These are phyloP conservation scores for Ustilago loliicola DNA, from an alignment of 1,284 basidiomycete genomes.

Conservation along the genomic window DNA sequence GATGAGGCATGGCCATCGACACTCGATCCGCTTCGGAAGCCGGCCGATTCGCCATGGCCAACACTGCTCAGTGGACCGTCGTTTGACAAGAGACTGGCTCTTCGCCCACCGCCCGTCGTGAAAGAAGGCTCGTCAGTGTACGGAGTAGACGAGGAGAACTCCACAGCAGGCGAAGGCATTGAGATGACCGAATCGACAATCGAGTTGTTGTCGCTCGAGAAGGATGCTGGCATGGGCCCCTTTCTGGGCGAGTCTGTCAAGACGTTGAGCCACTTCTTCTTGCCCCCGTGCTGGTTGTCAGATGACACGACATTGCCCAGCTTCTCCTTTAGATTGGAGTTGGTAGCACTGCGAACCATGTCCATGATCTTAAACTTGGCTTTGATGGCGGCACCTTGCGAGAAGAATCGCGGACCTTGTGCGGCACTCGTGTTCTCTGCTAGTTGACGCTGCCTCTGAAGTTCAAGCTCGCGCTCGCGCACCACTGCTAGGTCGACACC, in stretches of 20 bases:
- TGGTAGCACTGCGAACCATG: conserved; percentile 50
- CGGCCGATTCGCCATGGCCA: conserved; percentile 17
- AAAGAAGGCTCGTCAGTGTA: conserved; percentile 15
- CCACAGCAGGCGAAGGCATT: conserved; percentile 17
- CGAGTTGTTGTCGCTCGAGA: conserved; percentile 32
- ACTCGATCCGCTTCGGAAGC: conserved; percentile 10
- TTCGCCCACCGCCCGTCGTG: conserved; percentile 9
- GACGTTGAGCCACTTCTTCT: conserved; percentile 44
- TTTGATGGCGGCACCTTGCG: conserved; percentile 61
- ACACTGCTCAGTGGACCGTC: conserved; percentile 19
- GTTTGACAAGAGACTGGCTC: conserved; percentile 26
- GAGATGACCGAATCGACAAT: conserved; percentile 29
- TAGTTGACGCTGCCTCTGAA: conserved; percentile 35
- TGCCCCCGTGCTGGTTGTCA: conserved; percentile 19
- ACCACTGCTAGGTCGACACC: conserved; percentile 21
- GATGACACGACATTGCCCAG: conserved; percentile 20
- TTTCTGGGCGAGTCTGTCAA: conserved; percentile 31
- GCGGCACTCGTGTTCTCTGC: conserved; percentile 57
- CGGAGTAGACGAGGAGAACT: conserved; percentile 2
- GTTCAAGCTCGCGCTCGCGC: conserved; percentile 37
- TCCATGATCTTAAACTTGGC: conserved; percentile 58
- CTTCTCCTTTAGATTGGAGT: conserved; percentile 46
- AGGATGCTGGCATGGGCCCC: conserved; percentile 7
- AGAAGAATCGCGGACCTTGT: conserved; percentile 53
- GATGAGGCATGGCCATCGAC: conserved; percentile 15